phyloP scores from a whole-genome alignment of 345 rosid genomes.

The Eucalyptus shirleyi region DNA sequence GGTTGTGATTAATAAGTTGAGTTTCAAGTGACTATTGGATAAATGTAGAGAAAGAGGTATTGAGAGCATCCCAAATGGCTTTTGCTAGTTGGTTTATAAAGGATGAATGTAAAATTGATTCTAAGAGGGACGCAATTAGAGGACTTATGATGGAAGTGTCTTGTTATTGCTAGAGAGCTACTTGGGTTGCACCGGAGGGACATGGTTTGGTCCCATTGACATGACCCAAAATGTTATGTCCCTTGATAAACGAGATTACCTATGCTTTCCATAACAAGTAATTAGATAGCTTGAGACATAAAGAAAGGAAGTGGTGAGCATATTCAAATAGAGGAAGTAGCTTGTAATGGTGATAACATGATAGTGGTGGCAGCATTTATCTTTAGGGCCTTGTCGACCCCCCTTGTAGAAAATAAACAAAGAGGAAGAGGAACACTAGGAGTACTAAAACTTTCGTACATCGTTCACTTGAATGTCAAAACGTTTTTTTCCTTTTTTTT shows the following conservation, averaged over 20 bases:
- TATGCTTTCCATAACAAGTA: not conserved
- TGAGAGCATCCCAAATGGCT: no score
- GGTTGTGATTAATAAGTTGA: no score
- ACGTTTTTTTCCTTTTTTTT: no score
- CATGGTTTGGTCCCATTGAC: not conserved
- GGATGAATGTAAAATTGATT: not conserved
- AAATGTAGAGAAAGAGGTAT: no score
- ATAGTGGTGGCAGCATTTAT: not conserved
- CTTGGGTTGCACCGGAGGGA: not conserved
- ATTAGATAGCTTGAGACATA: not conserved
- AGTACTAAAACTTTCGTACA: no score
- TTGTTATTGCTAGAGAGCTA: not conserved
- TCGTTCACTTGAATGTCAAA: accelerated
- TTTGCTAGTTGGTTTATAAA: no score
- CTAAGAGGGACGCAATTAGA: not conserved
- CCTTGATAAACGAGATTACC: not conserved
- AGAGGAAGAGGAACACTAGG: not conserved
- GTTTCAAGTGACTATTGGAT: no score
- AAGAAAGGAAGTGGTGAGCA: not conserved
- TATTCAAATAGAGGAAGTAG: not conserved
- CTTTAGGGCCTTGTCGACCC: not conserved
- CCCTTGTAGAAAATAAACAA: not conserved
- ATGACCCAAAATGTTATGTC: not conserved
- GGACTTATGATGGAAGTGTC: not conserved
- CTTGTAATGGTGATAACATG: accelerated